A percentile compares a stretch with the other conserved stretches of the same genome.
phyloP scores from a whole-genome alignment of 345 rosid genomes.

The Durio zibethinus region DNA sequence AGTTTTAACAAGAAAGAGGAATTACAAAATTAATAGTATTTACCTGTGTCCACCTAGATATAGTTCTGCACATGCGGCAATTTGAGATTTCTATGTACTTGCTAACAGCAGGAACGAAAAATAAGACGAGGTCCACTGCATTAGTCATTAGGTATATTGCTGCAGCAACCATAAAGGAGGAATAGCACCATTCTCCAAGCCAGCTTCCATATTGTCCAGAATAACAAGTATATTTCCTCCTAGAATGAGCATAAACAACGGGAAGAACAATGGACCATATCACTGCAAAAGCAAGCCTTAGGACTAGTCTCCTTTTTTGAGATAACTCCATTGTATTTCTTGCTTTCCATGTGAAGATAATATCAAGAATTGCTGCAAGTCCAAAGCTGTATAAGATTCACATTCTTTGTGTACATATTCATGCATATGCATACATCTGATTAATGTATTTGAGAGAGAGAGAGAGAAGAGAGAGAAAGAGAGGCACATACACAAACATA shows the following conservation, averaged over 20 bases:
- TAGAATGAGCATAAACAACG: conserved; percentile 60
- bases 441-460: not conserved
- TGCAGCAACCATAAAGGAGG: conserved; percentile 83
- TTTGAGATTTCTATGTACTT: conserved; percentile 83
- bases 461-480: not conserved
- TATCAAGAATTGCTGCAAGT: conserved; percentile 75
- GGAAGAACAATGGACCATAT: conserved; percentile 89
- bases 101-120: conserved; percentile 75
- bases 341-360: conserved; percentile 81
- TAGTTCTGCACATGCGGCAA: conserved; percentile 46
- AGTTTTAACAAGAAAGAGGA: not conserved
- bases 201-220: conserved; percentile 56
- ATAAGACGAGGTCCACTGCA: conserved; percentile 78
- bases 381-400: conserved; percentile 18
- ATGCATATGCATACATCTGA: conserved; percentile 4
- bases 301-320: conserved; percentile 54
- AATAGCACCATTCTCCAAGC: conserved; percentile 78
- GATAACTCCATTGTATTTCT: conserved; percentile 57
- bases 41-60: conserved; percentile 92
- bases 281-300: conserved; percentile 66
- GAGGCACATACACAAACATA: not conserved
- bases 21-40: not conserved
- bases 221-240: conserved; percentile 79
- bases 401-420: not conserved
- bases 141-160: conserved; percentile 59